These are phyloP conservation scores for Amniculicola lignicola DNA, from an alignment of 495 filamentous ascomycete species.

Conservation along the genomic window DNA sequence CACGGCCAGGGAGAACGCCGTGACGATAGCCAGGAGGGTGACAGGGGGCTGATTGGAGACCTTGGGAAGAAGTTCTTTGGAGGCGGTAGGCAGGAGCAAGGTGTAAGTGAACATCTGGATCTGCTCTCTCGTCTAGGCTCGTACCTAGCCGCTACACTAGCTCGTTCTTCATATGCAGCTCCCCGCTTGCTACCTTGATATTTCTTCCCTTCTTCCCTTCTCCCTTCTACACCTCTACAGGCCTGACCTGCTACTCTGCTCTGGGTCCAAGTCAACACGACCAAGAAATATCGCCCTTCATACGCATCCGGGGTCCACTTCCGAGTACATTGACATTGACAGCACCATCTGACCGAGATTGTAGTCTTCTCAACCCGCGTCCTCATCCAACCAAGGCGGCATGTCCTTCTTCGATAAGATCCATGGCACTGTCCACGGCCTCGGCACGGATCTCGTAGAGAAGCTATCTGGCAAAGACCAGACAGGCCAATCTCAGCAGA, in stretches of 20 bases:
- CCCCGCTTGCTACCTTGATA: no score
- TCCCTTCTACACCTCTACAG: no score
- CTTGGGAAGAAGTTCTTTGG: constrained; percentile 48
- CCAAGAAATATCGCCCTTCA: no score
- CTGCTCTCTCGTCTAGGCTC: not conserved
- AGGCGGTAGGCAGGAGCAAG: constrained; percentile 1
- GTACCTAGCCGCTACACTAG: constrained; percentile 18
- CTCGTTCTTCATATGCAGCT: no score
- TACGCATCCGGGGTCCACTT: no score
- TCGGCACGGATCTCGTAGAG: constrained; percentile 52
- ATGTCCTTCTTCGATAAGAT: constrained; percentile 56
- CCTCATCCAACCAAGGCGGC: constrained; percentile 20
- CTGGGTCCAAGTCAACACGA: no score
- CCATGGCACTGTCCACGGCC: constrained; percentile 51
- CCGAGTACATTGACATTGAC: no score
- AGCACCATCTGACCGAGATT: no score
- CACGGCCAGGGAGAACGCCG: constrained; percentile 37
- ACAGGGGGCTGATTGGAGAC: constrained; percentile 54
- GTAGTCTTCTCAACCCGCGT: constrained; percentile 36
- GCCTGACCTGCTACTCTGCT: no score
- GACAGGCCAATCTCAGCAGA: constrained; percentile 13
- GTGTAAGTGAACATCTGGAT: constrained; percentile 14
- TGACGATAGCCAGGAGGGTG: constrained; percentile 41
- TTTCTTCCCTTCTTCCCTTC: no score
- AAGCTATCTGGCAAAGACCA: constrained; percentile 40